Conservation (phyloP, 1,284 basidiomycete species). For the Ganoderma sp. region DNA sequence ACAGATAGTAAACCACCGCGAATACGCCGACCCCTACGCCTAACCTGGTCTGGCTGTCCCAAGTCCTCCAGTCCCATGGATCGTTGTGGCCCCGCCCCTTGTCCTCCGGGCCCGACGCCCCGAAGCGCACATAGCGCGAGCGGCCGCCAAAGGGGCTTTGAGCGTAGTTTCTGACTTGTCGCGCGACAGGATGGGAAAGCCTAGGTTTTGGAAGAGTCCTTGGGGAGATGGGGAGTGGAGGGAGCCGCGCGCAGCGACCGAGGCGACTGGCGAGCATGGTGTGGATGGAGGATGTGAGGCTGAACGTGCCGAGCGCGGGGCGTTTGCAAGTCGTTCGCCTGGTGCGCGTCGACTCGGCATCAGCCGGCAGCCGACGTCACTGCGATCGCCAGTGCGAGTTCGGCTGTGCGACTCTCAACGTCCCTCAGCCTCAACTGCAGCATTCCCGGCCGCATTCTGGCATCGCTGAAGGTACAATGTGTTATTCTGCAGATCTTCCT, state of each 20-base stretch:
- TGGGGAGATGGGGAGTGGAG: neutral
- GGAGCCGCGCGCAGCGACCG: slow-evolving; percentile 15
- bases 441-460: too few relatives aligned
- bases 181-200: neutral
- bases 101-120: slow-evolving; percentile 14
- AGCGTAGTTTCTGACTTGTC: slow-evolving; percentile 1
- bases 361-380: neutral
- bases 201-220: neutral
- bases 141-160: slow-evolving; percentile 14
- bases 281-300: slow-evolving; percentile 1
- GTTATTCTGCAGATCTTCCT: too few relatives aligned
- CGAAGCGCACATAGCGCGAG: slow-evolving; percentile 39
- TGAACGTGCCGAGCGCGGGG: neutral
- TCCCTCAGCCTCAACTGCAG: too few relatives aligned
- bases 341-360: slow-evolving; percentile 4
- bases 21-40: slow-evolving; percentile 41
- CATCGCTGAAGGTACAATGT: too few relatives aligned
- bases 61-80: slow-evolving; percentile 32
- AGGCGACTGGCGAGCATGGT: slow-evolving; percentile 22
- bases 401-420: too few relatives aligned
- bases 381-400: too few relatives aligned
- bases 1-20: slow-evolving; percentile 59
- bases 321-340: neutral
- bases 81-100: slow-evolving; percentile 23
- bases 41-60: slow-evolving; percentile 33